Evolutionary conservation across 2,329 filamentous ascomycete genomes (phyloP).

Genomic region (Monosporascus sp.): DNA sequence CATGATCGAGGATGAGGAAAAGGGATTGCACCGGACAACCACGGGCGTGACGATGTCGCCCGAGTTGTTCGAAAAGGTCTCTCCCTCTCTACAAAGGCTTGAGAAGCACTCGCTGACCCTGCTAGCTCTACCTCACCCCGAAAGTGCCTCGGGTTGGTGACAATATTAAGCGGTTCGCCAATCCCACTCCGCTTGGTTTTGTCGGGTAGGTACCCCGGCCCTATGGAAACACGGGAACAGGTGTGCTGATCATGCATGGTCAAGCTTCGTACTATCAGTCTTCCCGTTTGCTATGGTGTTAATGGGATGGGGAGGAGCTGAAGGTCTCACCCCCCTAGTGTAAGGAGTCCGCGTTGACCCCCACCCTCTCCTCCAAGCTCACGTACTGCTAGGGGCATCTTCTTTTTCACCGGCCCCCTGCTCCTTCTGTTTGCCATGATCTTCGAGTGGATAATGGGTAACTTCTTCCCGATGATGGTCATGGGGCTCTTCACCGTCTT

Average conservation of each 20-base stretch:
- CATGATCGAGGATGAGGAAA: conserved; percentile 26
- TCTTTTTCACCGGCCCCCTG: conserved; percentile 24
- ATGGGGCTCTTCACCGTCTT: conserved; percentile 3
- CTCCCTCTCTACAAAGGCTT: background rate
- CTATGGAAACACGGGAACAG: background rate
- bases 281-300: conserved; percentile 31
- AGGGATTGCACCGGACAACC: conserved; percentile 27
- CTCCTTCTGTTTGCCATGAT: conserved; percentile 1
- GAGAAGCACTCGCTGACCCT: conserved; percentile 1
- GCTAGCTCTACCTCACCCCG: conserved; percentile 32
- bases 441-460: conserved; percentile 4
- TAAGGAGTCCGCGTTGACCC: conserved; percentile 13
- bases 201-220: conserved; percentile 23
- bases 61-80: conserved; percentile 32
- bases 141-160: conserved; percentile 31
- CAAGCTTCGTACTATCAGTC: conserved; percentile 32
- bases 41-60: conserved; percentile 33
- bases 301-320: conserved; percentile 33
- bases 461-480: conserved; percentile 5
- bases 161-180: conserved; percentile 32
- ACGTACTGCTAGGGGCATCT: conserved; percentile 25
- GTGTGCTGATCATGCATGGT: conserved; percentile 1
- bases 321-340: conserved; percentile 28
- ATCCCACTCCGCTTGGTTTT: conserved; percentile 32
- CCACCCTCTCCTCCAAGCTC: background rate